These are phyloP conservation scores for Calcarisporium arbuscula DNA, from an alignment of 2,329 filamentous ascomycete species.

Conservation along the genomic window DNA sequence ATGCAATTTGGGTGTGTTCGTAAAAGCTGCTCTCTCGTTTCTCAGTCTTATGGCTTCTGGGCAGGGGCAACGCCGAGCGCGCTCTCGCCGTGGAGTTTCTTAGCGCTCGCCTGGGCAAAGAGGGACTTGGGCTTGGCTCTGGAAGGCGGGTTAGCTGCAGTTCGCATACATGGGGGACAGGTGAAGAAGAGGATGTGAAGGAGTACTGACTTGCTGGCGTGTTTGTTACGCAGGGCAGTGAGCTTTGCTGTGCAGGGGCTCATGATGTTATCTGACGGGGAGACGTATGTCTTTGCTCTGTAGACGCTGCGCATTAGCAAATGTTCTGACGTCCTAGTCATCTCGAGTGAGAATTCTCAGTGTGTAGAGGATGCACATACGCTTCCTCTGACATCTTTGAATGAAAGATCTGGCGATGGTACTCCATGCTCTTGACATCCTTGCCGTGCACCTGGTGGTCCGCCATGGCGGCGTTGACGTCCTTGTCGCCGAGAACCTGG, in stretches of 20 bases:
- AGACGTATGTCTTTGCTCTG: slow-evolving; percentile 58
- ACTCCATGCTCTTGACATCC: slow-evolving; percentile 64
- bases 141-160: slow-evolving; percentile 14
- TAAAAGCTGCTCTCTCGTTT: background rate
- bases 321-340: background rate
- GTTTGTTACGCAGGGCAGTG: slow-evolving; percentile 72
- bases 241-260: slow-evolving; percentile 81
- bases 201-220: slow-evolving; percentile 63
- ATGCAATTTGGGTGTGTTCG: no score
- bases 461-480: slow-evolving; percentile 52
- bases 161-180: background rate
- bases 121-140: slow-evolving; percentile 63
- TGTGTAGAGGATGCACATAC: slow-evolving; percentile 38
- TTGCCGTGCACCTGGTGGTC: slow-evolving; percentile 11
- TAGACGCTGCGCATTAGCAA: background rate
- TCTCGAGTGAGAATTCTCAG: background rate
- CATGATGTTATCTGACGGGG: slow-evolving; percentile 84
- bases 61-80: slow-evolving; percentile 31
- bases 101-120: slow-evolving; percentile 59
- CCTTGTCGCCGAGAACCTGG: slow-evolving; percentile 58
- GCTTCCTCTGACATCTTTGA: slow-evolving; percentile 62
- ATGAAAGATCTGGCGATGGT: slow-evolving; percentile 69
- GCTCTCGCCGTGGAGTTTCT: slow-evolving; percentile 49
- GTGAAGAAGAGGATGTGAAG: background rate
- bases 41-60: slow-evolving; percentile 20